phyloP scores from a whole-genome alignment of 2,329 filamentous ascomycete genomes.

The Alternaria sp. region DNA sequence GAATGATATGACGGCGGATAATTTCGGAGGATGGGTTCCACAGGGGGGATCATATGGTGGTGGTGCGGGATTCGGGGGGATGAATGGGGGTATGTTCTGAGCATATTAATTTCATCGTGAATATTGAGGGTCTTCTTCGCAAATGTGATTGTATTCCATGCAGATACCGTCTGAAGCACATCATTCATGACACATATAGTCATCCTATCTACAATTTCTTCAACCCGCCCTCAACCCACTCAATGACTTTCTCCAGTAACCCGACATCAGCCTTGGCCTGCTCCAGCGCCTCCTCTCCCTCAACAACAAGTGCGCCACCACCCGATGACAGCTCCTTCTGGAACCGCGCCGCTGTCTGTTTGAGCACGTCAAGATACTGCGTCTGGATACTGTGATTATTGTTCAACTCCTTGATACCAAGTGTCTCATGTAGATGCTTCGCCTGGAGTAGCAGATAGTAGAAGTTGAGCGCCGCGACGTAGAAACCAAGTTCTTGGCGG shows the following conservation, averaged over 20 bases:
- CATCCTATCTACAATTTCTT: constrained; percentile 13
- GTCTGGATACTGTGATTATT: constrained; percentile 49
- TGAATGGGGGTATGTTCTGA: constrained; percentile 28
- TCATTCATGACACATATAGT: neutral
- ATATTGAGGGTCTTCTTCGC: neutral
- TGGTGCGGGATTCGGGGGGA: constrained; percentile 31
- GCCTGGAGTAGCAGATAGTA: constrained; percentile 64
- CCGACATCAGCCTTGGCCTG: constrained; percentile 45
- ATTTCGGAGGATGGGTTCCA: constrained; percentile 40
- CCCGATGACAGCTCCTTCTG: constrained; percentile 44
- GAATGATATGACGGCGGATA: constrained; percentile 44
- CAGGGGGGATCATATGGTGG: constrained; percentile 33
- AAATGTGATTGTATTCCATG: neutral
- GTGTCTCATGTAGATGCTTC: constrained; percentile 52
- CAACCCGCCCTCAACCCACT: constrained; percentile 30
- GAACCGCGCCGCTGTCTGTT: constrained; percentile 47
- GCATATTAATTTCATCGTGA: neutral
- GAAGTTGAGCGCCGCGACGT: constrained; percentile 64
- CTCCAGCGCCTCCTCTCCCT: constrained; percentile 43
- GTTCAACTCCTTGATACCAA: constrained; percentile 57
- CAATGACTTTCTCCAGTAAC: constrained; percentile 45
- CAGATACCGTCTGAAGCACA: neutral
- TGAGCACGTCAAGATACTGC: constrained; percentile 53
- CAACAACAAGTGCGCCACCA: constrained; percentile 46
- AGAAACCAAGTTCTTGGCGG: constrained; percentile 60